Percentiles rank a stretch among this genome's conserved stretches.
Conservation (phyloP, 1,284 basidiomycete genomes). For the Erythrobasidium hasegawianum region DNA sequence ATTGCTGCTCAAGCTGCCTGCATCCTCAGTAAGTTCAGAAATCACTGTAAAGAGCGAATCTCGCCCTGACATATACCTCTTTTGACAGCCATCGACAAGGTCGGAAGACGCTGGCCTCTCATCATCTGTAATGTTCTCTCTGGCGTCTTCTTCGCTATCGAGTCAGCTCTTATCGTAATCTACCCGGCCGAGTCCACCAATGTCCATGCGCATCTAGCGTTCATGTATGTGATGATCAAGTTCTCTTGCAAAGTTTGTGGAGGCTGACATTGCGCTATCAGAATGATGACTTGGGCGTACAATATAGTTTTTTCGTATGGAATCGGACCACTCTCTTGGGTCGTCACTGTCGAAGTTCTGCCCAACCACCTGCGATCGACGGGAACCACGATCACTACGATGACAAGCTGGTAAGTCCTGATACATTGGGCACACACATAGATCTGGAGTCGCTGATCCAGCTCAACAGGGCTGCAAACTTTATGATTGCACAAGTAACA, state of each 20-base stretch:
- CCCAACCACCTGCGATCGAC: constrained; percentile 61
- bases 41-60: too few species aligned
- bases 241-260: too few species aligned
- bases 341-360: constrained; percentile 53
- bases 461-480: constrained; percentile 41
- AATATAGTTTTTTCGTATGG: constrained; percentile 59
- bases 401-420: constrained; percentile 57
- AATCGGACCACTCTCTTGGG: constrained; percentile 53
- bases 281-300: constrained; percentile 54
- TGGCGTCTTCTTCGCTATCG: constrained; percentile 57
- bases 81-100: constrained; percentile 53
- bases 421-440: constrained; percentile 56
- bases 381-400: constrained; percentile 59
- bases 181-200: constrained; percentile 53
- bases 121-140: constrained; percentile 58
- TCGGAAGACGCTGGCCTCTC: constrained; percentile 57
- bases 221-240: constrained; percentile 39
- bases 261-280: too few species aligned
- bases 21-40: neutral
- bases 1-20: neutral
- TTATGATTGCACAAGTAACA: constrained; percentile 52
- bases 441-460: constrained; percentile 43
- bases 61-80: too few species aligned
- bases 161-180: constrained; percentile 56
- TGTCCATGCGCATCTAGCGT: constrained; percentile 35